Evolutionary conservation across 768 basidiomycete genomes (phyloP).

Genomic region (Mycena sanguinolenta): DNA sequence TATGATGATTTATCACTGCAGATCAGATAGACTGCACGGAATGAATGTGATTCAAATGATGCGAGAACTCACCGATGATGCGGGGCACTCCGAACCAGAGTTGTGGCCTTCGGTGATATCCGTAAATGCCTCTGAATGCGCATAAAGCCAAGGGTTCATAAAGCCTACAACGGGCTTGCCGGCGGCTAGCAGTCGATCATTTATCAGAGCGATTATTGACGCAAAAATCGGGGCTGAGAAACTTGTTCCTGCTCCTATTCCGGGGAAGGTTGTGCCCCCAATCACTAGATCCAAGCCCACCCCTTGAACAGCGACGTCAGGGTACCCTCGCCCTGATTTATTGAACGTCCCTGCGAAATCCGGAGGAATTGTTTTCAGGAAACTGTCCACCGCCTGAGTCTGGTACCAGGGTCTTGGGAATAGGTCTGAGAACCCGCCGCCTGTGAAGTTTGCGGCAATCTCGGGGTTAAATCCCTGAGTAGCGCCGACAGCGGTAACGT

Average conservation of each 20-base stretch:
- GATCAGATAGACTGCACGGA: conserved; percentile 12
- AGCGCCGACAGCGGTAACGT: conserved; percentile 21
- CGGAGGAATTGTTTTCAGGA: conserved; percentile 36
- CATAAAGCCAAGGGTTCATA: conserved; percentile 2
- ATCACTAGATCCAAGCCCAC: background rate
- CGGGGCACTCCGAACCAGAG: conserved; percentile 7
- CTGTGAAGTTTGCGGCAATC: conserved; percentile 30
- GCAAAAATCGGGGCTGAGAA: conserved; percentile 58
- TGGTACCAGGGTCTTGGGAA: conserved; percentile 53
- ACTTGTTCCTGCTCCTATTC: conserved; percentile 61
- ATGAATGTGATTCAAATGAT: background rate
- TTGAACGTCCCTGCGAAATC: conserved; percentile 22
- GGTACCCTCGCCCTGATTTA: conserved; percentile 39
- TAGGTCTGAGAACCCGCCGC: conserved; percentile 57
- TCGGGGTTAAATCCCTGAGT: conserved; percentile 24
- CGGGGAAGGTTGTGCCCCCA: background rate
- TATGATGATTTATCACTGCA: conserved; percentile 10
- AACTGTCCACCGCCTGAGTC: conserved; percentile 40
- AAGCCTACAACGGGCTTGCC: conserved; percentile 39
- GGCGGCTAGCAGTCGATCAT: conserved; percentile 52
- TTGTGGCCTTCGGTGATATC: no score
- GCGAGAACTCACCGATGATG: conserved; percentile 15
- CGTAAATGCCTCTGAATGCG: background rate
- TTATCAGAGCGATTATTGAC: no score
- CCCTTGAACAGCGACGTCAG: conserved; percentile 34